phyloP scores from a whole-genome alignment of 2,329 filamentous ascomycete genomes.

The Cryphonectria carpinicola region DNA sequence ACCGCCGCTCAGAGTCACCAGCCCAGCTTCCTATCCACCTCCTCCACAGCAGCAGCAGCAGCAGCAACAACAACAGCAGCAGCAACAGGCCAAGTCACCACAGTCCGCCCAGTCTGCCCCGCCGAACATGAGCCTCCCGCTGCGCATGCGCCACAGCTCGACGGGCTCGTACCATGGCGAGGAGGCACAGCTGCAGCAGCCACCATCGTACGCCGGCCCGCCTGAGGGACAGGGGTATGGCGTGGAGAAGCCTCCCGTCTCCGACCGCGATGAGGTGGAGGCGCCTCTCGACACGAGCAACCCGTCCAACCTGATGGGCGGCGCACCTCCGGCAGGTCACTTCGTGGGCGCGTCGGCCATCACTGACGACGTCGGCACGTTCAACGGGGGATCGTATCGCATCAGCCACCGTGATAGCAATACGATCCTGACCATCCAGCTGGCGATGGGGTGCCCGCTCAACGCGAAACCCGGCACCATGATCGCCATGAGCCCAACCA shows the following conservation, averaged over 20 bases:
- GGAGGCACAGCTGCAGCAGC: slow-evolving; percentile 32
- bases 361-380: slow-evolving; percentile 88
- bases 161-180: slow-evolving; percentile 31
- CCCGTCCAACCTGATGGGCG: slow-evolving; percentile 40
- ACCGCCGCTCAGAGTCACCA: slow-evolving; percentile 36
- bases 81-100: slow-evolving; percentile 32
- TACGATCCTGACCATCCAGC: slow-evolving; percentile 83
- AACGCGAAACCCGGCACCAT: slow-evolving; percentile 79
- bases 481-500: slow-evolving; percentile 91
- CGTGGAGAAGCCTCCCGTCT: slow-evolving; percentile 35
- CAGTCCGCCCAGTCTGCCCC: slow-evolving; percentile 31
- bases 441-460: slow-evolving; percentile 87
- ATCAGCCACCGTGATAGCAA: slow-evolving; percentile 93
- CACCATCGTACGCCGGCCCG: slow-evolving; percentile 39
- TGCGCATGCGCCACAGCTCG: slow-evolving; percentile 41
- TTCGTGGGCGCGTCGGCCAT: slow-evolving; percentile 67
- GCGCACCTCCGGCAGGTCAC: slow-evolving; percentile 52
- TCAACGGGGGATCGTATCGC: slow-evolving; percentile 93
- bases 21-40: slow-evolving; percentile 38
- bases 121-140: slow-evolving; percentile 40
- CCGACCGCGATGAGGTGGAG: slow-evolving; percentile 32
- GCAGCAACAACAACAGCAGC: slow-evolving; percentile 35
- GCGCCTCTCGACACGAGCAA: slow-evolving; percentile 36
- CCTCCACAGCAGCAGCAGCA: slow-evolving; percentile 39
- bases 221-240: slow-evolving; percentile 33